These are phyloP conservation scores for Mycotypha africana DNA, from an alignment of 371 early-diverging fungal species.

Conservation along the genomic window DNA sequence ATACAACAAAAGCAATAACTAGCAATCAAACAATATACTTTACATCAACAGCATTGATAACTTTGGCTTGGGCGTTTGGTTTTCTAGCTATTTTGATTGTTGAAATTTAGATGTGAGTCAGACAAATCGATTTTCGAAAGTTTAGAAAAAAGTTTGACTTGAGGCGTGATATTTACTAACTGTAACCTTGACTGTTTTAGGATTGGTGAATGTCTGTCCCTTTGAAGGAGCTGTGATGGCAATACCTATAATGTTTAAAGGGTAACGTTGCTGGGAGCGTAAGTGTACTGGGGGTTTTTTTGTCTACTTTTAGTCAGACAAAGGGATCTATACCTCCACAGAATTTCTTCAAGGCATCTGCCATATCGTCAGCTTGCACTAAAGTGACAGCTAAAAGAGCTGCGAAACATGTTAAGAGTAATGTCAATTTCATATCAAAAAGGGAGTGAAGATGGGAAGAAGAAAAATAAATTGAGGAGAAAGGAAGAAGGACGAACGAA, in stretches of 20 bases:
- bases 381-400: conserved; percentile 24
- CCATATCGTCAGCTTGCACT: conserved; percentile 30
- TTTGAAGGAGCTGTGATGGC: conserved; percentile 31
- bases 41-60: conserved; percentile 42
- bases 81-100: conserved; percentile 22
- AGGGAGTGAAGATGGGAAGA: conserved; percentile 1
- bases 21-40: background rate
- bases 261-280: too few relatives aligned
- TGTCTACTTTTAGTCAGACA: background rate
- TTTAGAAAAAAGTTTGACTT: too few relatives aligned
- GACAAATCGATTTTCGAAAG: too few relatives aligned
- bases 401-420: conserved; percentile 17
- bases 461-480: conserved; percentile 2
- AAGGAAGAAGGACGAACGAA: too few relatives aligned
- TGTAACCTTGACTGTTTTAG: conserved; percentile 34
- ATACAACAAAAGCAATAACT: too few relatives aligned
- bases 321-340: conserved; percentile 32
- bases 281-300: background rate
- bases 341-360: conserved; percentile 45
- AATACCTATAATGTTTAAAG: too few relatives aligned
- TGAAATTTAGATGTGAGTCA: background rate
- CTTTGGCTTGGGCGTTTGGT: conserved; percentile 36
- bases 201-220: conserved; percentile 29
- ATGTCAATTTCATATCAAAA: conserved; percentile 26
- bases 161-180: conserved; percentile 40